Conservation (phyloP, 2,329 filamentous ascomycete species). For the Rhytidhysteron rufulum region DNA sequence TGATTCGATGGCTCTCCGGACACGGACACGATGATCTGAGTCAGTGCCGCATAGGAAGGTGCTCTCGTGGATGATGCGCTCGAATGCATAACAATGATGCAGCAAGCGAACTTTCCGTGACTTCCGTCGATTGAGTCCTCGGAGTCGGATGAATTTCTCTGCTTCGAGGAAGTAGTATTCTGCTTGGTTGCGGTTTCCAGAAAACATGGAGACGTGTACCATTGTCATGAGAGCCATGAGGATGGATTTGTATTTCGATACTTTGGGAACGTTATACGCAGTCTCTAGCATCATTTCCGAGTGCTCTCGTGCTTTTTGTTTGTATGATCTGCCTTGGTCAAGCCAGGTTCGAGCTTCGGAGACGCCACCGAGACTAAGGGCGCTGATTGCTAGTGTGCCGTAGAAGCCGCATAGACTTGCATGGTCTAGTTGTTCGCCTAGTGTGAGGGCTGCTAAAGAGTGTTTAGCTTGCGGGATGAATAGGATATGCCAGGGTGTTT, state of each 20-base stretch:
- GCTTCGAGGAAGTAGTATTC: conserved; percentile 41
- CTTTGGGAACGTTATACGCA: conserved; percentile 31
- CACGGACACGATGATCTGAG: conserved; percentile 9
- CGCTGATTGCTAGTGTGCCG: conserved; percentile 41
- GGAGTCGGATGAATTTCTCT: conserved; percentile 41
- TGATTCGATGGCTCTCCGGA: conserved; percentile 12
- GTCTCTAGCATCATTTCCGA: conserved; percentile 32
- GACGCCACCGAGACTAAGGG: conserved; percentile 36
- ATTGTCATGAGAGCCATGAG: conserved; percentile 45
- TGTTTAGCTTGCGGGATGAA: conserved; percentile 42
- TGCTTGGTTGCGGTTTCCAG: conserved; percentile 30
- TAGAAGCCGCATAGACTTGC: conserved; percentile 39
- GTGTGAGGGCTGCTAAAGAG: conserved; percentile 39
- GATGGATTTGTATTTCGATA: conserved; percentile 43
- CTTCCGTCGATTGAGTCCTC: conserved; percentile 37
- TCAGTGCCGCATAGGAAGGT: conserved; percentile 12
- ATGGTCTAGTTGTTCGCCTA: conserved; percentile 39
- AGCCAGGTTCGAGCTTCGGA: conserved; percentile 29
- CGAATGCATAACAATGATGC: conserved; percentile 47
- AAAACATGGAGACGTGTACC: conserved; percentile 34
- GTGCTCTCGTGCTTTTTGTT: conserved; percentile 28
- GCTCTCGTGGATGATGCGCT: conserved; percentile 46
- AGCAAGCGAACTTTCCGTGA: conserved; percentile 42
- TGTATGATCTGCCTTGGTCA: conserved; percentile 27
- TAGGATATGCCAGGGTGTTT: conserved; percentile 44